These are phyloP conservation scores for Dothiorella sarmentorum DNA, from an alignment of 2,329 filamentous ascomycete genomes.

Conservation along the genomic window DNA sequence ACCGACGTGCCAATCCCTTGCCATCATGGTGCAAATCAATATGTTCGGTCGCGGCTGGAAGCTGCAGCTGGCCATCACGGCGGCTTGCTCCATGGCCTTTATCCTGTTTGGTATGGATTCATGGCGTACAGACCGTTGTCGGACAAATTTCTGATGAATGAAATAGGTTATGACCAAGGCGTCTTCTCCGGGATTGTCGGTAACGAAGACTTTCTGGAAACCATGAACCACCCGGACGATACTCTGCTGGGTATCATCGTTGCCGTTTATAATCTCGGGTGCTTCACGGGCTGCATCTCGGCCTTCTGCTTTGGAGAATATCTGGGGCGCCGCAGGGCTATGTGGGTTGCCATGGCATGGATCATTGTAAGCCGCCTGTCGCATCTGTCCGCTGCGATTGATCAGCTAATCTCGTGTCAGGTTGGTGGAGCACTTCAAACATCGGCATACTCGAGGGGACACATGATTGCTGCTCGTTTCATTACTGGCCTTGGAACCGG, in stretches of 20 bases:
- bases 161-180: slow-evolving; percentile 24
- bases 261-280: slow-evolving; percentile 51
- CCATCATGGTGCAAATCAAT: slow-evolving; percentile 9
- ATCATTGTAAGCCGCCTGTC: slow-evolving; percentile 1
- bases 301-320: slow-evolving; percentile 38
- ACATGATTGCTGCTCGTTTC: slow-evolving; percentile 51
- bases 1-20: not conserved
- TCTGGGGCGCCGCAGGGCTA: slow-evolving; percentile 42
- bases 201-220: slow-evolving; percentile 32
- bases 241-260: slow-evolving; percentile 47
- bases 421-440: slow-evolving; percentile 13
- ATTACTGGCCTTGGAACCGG: slow-evolving; percentile 55
- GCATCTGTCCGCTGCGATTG: too few species aligned
- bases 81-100: slow-evolving; percentile 14
- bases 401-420: not conserved
- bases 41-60: slow-evolving; percentile 16
- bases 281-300: slow-evolving; percentile 40
- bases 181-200: slow-evolving; percentile 43
- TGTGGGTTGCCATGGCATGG: slow-evolving; percentile 26
- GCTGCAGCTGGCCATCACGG: slow-evolving; percentile 18
- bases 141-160: not conserved
- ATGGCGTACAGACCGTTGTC: not conserved
- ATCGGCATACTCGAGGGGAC: slow-evolving; percentile 22
- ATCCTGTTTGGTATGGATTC: slow-evolving; percentile 11
- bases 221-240: slow-evolving; percentile 37